Evolutionary conservation across 2,329 filamentous ascomycete species (phyloP), one percentile per base, ranked within the genome.

Genomic region (Hymenoscyphus albidus): DNA sequence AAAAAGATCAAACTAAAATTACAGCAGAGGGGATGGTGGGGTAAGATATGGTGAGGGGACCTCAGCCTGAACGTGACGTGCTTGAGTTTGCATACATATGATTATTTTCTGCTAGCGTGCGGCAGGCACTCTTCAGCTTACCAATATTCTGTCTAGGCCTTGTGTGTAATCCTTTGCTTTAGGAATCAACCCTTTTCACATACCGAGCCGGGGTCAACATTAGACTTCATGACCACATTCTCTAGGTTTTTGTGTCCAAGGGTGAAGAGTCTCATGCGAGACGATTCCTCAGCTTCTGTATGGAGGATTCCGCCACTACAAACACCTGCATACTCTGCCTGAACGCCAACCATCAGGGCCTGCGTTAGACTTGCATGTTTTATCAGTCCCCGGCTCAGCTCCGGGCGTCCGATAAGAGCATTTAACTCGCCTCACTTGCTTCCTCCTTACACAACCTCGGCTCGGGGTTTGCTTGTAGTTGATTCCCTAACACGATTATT

Each of bases 241-340:
- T 27, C 27, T 27, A 27, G 27, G 27, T 27, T 27, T 27, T 27
- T 27, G 27, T 27, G 27, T 27, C 27, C 27, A 27, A 27, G 27
- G n/a, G 18, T 27, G n/a, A 10, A 54, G 13, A 54, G 3, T 12
- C 44, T 22, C 5, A 54, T 54, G 48, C 48, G 48, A 9, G 48
- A 27, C 48, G 48, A 27, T 54, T 54, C 22, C 48, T 54, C 27
- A 54, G 48, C 48, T 51, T 27, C 18, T 51, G 44, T 51, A 22
- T 51, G 44, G 44, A 48, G 44, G n/a, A 51, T 51, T 27, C 44
- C n/a, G 48, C 48, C 48, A 54, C 18, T 27, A 54, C 48, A 54
- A n/a, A 54, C 48, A 54, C 48, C 18, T 54, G 48, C 48, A 54
- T 54, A 27, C 3, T 18, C 40, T 42, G 2, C n/a, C 44, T 18